These are phyloP conservation scores for Phytophthora cactorum DNA, from an alignment of 352 stramenopile genomes.

Conservation along the genomic window DNA sequence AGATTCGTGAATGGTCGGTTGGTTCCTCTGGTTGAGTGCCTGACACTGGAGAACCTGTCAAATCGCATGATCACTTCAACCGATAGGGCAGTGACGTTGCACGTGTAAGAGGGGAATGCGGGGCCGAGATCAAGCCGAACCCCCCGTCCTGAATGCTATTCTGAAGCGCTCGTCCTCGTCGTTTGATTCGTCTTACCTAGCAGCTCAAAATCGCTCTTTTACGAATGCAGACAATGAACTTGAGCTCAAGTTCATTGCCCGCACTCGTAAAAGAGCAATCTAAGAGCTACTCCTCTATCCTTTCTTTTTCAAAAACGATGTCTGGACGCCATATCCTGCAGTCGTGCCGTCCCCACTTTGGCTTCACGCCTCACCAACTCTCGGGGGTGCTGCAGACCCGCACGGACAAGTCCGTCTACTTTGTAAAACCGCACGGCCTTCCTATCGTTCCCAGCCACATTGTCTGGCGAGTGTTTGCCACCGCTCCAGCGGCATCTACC, in stretches of 20 bases:
- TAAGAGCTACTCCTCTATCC: slow-evolving; percentile 1
- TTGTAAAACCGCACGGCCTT: slow-evolving; percentile 25
- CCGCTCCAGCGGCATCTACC: slow-evolving; percentile 1
- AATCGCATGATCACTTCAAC: not conserved
- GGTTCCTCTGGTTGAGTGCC: slow-evolving; percentile 5
- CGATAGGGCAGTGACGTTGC: too few species aligned
- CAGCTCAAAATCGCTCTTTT: too few species aligned
- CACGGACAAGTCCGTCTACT: slow-evolving; percentile 18
- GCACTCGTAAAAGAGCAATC: slow-evolving; percentile 16
- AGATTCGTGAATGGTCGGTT: slow-evolving; percentile 29
- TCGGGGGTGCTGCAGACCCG: slow-evolving; percentile 17
- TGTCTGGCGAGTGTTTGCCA: slow-evolving; percentile 23
- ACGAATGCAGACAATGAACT: too few species aligned
- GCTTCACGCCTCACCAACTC: slow-evolving; percentile 35
- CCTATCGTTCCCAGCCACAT: slow-evolving; percentile 26
- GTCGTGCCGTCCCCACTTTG: slow-evolving; percentile 17
- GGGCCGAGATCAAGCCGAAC: too few species aligned
- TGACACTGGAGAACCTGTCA: slow-evolving; percentile 1
- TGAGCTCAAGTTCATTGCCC: not conserved
- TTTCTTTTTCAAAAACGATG: slow-evolving; percentile 11
- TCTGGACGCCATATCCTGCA: slow-evolving; percentile 18
- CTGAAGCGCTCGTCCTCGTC: slow-evolving; percentile 7
- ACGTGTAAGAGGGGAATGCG: too few species aligned
- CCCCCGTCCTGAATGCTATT: slow-evolving; percentile 16
- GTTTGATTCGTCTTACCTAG: not conserved